A percentile compares a stretch with the other conserved stretches of the same genome.
Conservation (phyloP, 2,329 filamentous ascomycete species). For the Talaromyces sp. region DNA sequence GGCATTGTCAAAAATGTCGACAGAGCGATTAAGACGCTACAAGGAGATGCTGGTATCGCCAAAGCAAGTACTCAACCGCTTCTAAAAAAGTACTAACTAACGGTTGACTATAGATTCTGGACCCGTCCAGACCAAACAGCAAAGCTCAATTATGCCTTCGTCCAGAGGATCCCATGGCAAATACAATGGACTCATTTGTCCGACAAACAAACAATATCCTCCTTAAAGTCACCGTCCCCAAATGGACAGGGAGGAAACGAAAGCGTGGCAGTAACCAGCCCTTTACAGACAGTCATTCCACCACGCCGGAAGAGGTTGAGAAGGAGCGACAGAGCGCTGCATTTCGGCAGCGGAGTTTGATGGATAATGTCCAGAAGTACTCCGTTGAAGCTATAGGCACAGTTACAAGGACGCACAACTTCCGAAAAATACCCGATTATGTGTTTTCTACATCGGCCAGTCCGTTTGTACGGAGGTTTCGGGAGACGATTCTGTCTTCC, state of each 20-base stretch:
- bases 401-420: conserved; percentile 78
- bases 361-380: conserved; percentile 67
- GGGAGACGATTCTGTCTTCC: conserved; percentile 66
- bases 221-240: conserved; percentile 81
- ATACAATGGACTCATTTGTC: conserved; percentile 72
- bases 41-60: conserved; percentile 53
- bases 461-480: conserved; percentile 66
- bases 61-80: conserved; percentile 39
- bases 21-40: conserved; percentile 60
- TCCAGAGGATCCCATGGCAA: conserved; percentile 73
- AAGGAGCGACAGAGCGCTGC: conserved; percentile 16
- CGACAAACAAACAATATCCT: conserved; percentile 76
- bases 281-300: conserved; percentile 49
- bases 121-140: conserved; percentile 44
- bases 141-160: conserved; percentile 69
- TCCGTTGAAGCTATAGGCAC: conserved; percentile 66
- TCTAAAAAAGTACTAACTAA: not conserved
- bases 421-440: conserved; percentile 81
- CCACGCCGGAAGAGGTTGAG: conserved; percentile 26
- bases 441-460: conserved; percentile 70
- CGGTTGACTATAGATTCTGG: conserved; percentile 42
- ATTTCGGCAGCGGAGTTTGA: conserved; percentile 47
- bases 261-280: conserved; percentile 71
- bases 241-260: conserved; percentile 77
- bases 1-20: conserved; percentile 62